Evolutionary conservation across 306 rosid genomes (phyloP), one percentile per base, ranked within the genome.

Genomic region (Trifolium pratense): DNA sequence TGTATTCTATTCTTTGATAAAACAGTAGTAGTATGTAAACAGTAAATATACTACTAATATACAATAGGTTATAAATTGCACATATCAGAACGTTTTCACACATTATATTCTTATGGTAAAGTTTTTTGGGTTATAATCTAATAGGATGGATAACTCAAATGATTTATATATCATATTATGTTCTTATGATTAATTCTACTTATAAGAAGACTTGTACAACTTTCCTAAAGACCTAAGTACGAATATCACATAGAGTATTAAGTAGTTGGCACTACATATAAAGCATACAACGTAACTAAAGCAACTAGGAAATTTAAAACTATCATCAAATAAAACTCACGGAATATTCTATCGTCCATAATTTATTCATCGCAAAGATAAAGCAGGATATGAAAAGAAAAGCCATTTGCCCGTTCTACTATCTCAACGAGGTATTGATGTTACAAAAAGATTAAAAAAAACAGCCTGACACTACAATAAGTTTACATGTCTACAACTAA

Each of bases 401-500:
- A 48, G 68, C 55, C 53, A 61, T 37, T 13, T 31, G 59, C 31
- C 29, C 32, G 26, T 21, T 63, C 61, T 36, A n/a, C 40, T 29
- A 10, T 23, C 39, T 12, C 70, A 20, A 14, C 39, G 51, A 20
- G 32, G 74, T 71, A 43, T 17, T 52, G 34, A 57, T 15, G 67
- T 72, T 69, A 79, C 67, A 62, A 46, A 64, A 18, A 70, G 37
- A 43, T 59, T 1, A 14, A 42, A 26, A 29, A 29, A 29, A 20
- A 70, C 13, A 57, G 10, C 29, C 20, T 14, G 56, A 42, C 34
- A 69, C 69, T 34, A 74, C 56, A 56, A 69, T 74, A 76, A 68
- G 71, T 46, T 85, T 82, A 85, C 79, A 82, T 7, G 59, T 20
- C 81, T 84, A 80, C 78, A 80, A 42, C 76, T 23, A 15, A 17